Conservation (phyloP, 345 rosid genomes). For the Linum lewisii region DNA sequence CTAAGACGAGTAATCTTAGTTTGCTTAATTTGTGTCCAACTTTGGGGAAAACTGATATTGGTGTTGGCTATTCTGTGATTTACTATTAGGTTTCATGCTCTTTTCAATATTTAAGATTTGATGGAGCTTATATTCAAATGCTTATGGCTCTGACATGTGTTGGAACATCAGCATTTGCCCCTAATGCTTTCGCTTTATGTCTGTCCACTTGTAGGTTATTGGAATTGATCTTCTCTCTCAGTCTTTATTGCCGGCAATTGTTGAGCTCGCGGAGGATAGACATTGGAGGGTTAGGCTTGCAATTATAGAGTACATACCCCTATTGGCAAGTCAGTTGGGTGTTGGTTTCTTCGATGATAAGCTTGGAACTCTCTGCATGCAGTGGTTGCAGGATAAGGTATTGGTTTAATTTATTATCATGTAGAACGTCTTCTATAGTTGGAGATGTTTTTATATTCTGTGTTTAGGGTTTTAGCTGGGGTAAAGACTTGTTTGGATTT, state of each 20-base stretch:
- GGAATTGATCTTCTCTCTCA: constrained; percentile 94
- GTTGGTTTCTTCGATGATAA: constrained; percentile 87
- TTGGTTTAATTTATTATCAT: background rate
- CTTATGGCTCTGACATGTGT: background rate
- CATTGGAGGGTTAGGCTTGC: constrained; percentile 98
- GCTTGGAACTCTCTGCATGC: constrained; percentile 96
- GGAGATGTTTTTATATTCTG: background rate
- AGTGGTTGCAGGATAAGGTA: constrained; percentile 96
- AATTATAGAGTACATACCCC: constrained; percentile 88
- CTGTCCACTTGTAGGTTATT: constrained; percentile 46
- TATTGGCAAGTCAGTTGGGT: constrained; percentile 90
- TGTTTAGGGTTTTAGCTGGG: no score
- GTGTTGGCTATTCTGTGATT: background rate
- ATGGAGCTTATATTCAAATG: background rate
- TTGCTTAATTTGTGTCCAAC: background rate
- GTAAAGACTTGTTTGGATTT: no score
- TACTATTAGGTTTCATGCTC: background rate
- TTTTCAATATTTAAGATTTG: background rate
- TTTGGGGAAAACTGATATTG: background rate
- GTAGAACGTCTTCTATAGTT: background rate
- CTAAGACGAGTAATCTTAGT: background rate
- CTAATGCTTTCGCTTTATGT: background rate
- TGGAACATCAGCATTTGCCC: background rate
- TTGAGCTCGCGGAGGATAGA: constrained; percentile 95
- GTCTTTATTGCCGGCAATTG: constrained; percentile 88